Evolutionary conservation across 1,284 basidiomycete species (phyloP), one percentile per base, ranked within the genome.

Genomic region (Malassezia caprae): DNA sequence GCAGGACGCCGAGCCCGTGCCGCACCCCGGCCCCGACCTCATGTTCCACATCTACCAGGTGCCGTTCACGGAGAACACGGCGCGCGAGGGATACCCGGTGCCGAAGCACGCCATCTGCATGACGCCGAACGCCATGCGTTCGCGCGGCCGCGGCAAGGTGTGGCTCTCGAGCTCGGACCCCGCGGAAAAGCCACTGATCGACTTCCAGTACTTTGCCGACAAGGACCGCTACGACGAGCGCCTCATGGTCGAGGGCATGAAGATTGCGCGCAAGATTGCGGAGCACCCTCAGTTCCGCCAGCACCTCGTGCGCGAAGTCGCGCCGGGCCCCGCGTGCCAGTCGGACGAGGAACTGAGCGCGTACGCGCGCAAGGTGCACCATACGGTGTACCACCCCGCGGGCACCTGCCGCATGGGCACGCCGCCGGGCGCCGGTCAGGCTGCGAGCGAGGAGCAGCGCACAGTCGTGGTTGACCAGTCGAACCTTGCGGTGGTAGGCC

Each of bases 171-270:
- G 77, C 2, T 63, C 61, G 30, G 75, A 81, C 61, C 78, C 79
- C 0, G 44, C 54, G 5, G 73, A 67, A 13, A 72, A 78, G 31
- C 79, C 80, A 0, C 71, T 73, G 19, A 73, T 81, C 24, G 78
- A 82, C 59, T 79, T 80, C 37, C 76, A 76, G 45, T 79, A 79
- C 65, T 80, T 81, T 63, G 78, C 73, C 47, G 74, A 76, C 50
- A 51, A 78, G 45, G 70, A 79, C 39, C 71, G 76, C 48, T 77
- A 80, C 62, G 80, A 81, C 73, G 67, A 71, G 65, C 62, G 73
- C 30, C 64, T 79, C 11, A 64, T 81, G 48, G 70, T 81, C 21
- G 80, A 82, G 61, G 76, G 76, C 21, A 69, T 81, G 60, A 82
- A 82, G 60, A 80, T 79, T 58, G 75, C 76, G 4, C 68, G 80